phyloP scores from a whole-genome alignment of 345 rosid genomes.

The Linum tenue region DNA sequence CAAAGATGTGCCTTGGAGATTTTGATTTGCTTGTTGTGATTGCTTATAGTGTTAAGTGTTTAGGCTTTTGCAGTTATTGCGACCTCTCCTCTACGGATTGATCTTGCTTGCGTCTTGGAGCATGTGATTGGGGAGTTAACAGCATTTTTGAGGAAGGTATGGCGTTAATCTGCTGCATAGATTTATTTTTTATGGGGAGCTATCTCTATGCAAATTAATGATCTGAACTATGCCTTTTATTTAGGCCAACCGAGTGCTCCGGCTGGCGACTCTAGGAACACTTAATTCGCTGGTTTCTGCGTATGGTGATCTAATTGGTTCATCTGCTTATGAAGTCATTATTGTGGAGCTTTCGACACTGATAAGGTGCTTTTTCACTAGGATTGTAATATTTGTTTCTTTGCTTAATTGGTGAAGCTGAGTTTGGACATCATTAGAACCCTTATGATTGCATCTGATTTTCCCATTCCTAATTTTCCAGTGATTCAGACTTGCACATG shows the following conservation, averaged over 20 bases:
- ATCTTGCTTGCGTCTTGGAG: conserved; percentile 80
- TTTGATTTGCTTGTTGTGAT: not conserved
- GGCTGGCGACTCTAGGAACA: conserved; percentile 91
- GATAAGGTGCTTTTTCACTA: conserved; percentile 49
- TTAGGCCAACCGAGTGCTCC: conserved; percentile 88
- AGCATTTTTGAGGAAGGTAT: conserved; percentile 87
- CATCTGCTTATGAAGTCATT: conserved; percentile 81
- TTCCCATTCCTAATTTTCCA: conserved; percentile 23
- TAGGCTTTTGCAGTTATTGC: conserved; percentile 98
- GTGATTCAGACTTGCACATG: conserved; percentile 98
- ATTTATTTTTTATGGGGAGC: not conserved
- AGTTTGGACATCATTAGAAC: not conserved
- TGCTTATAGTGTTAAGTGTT: not conserved
- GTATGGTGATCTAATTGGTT: conserved; percentile 82
- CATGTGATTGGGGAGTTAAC: conserved; percentile 85
- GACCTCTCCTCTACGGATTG: conserved; percentile 70
- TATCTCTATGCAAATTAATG: not conserved
- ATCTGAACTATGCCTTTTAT: too few species aligned
- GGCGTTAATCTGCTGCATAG: conserved; percentile 7
- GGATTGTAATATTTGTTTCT: not conserved
- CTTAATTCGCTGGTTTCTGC: conserved; percentile 73
- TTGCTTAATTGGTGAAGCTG: not conserved
- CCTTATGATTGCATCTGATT: conserved; percentile 8
- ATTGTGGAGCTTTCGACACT: conserved; percentile 80
- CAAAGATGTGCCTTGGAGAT: not conserved